Base-by-base conservation (phyloP, 805 yeast genomes). In the Ogataea ramenticola region DNA sequence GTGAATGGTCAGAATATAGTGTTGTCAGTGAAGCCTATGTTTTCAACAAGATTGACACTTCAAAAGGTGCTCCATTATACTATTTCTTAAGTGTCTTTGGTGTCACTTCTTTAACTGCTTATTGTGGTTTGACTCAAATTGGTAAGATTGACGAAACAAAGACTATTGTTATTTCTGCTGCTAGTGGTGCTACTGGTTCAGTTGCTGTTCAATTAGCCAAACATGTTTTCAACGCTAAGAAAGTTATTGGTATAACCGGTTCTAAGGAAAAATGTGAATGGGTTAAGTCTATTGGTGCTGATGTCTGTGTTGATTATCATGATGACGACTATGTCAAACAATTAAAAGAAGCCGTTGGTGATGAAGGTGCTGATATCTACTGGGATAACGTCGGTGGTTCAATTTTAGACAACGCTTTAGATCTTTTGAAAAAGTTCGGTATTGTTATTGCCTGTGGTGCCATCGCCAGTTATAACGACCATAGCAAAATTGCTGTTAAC, bases 121-220 rank as follows among this genome's bases (percentile, higher is more conserved):
- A 77, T 63, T 64, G 72, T 49, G 80, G 80, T 12, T 67, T 79
- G 44, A 62, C 57, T 46, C 69, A 70, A 34, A 68, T 77, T 44
- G 80, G 79, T n/a, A 61, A 68, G 38, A 58, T 78, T 45, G 56
- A 62, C 43, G 65, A 59, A 41, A 66, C 62, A 24, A 78, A 79
- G 53, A 65, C 70, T 8, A 66, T 76, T 50, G 61, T 79, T 38
- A 65, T 81, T 38, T 74, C 81, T 17, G 86, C 85, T 45, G 87
- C 87, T 14, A 73, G 82, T 8, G 88, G 88, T 47, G 85, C 86
- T n/a, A 81, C 82, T n/a, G 87, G 87, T 14, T 70, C 77, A 22
- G 61, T 71, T 40, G 74, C 68, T 40, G 74, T 79, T 19, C 86
- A 80, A 57, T 56, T 81, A 12, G 80, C 85, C 36, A 65, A 76